phyloP scores from a whole-genome alignment of 148 eudicot species.

The Rhododendron henanense region DNA sequence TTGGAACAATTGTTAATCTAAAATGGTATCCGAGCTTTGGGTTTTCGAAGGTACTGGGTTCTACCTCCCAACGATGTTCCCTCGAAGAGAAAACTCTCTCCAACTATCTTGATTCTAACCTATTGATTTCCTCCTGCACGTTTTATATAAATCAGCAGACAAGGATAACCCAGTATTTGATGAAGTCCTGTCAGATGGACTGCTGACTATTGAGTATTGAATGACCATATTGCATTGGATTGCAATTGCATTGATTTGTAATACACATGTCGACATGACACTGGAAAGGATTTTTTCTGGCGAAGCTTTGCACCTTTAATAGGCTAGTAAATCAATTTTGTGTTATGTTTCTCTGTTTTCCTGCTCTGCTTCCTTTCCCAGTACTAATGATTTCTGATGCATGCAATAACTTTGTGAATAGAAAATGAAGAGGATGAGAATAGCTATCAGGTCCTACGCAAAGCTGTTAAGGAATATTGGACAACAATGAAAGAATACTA shows the following conservation, averaged over 20 bases:
- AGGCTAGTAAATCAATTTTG: not conserved
- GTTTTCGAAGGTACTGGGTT: not conserved
- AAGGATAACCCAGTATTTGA: not conserved
- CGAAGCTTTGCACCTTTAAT: constrained; percentile 3
- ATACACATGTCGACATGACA: not conserved
- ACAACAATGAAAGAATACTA: constrained; percentile 67
- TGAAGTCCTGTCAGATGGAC: constrained; percentile 3
- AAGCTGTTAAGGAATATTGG: constrained; percentile 59
- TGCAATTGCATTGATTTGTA: not conserved
- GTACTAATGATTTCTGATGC: constrained; percentile 4
- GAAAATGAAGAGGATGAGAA: constrained; percentile 42
- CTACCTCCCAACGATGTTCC: not conserved
- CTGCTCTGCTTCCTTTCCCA: not conserved
- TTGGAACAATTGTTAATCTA: not conserved
- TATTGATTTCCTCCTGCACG: not conserved
- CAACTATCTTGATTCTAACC: not conserved
- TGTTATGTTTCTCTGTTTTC: not conserved
- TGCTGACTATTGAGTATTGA: not conserved
- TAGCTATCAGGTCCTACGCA: constrained; percentile 42
- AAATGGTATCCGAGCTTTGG: not conserved
- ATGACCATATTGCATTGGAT: not conserved
- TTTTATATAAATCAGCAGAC: not conserved
- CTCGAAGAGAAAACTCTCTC: not conserved
- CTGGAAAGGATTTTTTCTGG: not conserved
- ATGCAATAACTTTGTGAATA: constrained; percentile 4